These are phyloP conservation scores for Schoenoplectus tabernaemontani DNA, from an alignment of 202 grass and related monocot genomes.

Conservation along the genomic window DNA sequence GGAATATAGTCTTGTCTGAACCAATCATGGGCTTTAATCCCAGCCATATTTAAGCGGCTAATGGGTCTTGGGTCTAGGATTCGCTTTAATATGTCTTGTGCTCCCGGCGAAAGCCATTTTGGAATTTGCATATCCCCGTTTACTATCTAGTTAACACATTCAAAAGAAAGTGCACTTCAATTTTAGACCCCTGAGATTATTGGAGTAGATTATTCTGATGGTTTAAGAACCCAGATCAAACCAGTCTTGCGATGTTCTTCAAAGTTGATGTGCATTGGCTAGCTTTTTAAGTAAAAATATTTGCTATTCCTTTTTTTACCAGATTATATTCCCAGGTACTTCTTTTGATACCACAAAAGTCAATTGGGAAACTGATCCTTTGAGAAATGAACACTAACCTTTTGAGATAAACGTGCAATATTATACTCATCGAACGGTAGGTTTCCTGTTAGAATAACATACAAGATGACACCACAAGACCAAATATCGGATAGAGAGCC, in stretches of 20 bases:
- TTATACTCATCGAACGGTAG: slow-evolving; percentile 85
- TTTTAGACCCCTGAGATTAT: not conserved
- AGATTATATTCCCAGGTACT: not conserved
- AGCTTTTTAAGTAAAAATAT: not conserved
- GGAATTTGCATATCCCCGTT: slow-evolving; percentile 63
- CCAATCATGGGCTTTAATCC: slow-evolving; percentile 71
- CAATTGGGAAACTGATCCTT: not conserved
- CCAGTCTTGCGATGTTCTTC: not conserved
- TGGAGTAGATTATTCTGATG: not conserved
- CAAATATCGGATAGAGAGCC: slow-evolving; percentile 77
- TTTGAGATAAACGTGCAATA: slow-evolving; percentile 63
- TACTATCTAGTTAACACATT: slow-evolving; percentile 45
- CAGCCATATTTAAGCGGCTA: slow-evolving; percentile 50
- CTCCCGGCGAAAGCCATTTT: slow-evolving; percentile 71
- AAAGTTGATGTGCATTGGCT: not conserved
- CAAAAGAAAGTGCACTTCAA: not conserved
- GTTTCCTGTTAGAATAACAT: slow-evolving; percentile 77
- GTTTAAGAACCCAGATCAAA: not conserved
- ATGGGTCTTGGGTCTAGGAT: slow-evolving; percentile 74
- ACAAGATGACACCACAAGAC: slow-evolving; percentile 89
- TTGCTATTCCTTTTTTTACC: not conserved
- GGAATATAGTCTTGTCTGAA: slow-evolving; percentile 74
- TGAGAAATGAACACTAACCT: slow-evolving; percentile 41
- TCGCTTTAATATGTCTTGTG: slow-evolving; percentile 62
- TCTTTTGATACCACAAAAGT: not conserved